These are phyloP conservation scores for Cicer judaicum DNA, from an alignment of 306 rosid genomes.

Conservation along the genomic window DNA sequence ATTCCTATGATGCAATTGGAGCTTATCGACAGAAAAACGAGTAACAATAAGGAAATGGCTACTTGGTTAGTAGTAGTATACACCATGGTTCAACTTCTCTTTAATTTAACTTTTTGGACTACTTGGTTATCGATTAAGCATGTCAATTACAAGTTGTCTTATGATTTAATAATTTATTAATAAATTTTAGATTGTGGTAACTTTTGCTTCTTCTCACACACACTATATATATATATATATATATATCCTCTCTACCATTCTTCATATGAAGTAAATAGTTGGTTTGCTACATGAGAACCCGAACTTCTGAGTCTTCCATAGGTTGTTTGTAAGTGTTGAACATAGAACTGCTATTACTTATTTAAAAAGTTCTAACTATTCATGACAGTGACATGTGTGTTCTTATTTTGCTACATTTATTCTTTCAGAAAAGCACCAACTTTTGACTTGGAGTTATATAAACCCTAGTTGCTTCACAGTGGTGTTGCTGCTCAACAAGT, in stretches of 20 bases:
- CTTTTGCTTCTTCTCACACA: conserved; percentile 25
- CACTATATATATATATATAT: neutral
- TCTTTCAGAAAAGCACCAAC: conserved; percentile 53
- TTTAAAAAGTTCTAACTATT: conserved; percentile 13
- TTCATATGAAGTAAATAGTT: conserved; percentile 22
- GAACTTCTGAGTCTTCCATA: conserved; percentile 41
- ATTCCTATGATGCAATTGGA: neutral
- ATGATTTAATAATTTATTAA: conserved; percentile 39
- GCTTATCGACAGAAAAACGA: neutral
- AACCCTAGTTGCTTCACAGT: conserved; percentile 43
- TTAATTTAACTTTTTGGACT: conserved; percentile 36
- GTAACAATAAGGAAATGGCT: no score
- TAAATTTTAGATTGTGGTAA: conserved; percentile 36
- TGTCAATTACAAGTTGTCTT: conserved; percentile 14
- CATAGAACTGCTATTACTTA: neutral
- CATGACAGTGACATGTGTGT: conserved; percentile 45
- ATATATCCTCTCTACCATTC: conserved; percentile 33
- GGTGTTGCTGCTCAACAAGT: conserved; percentile 42
- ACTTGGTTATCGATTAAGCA: conserved; percentile 9
- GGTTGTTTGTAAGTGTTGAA: conserved; percentile 9
- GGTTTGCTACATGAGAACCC: conserved; percentile 30
- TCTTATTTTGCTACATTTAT: conserved; percentile 35
- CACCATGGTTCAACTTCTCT: conserved; percentile 28
- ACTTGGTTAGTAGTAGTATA: no score
- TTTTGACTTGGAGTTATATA: conserved; percentile 61